A percentile compares a stretch with the other conserved stretches of the same genome.
Evolutionary conservation across 805 yeast species (phyloP).

Genomic region (Ogataea degrootiae): DNA sequence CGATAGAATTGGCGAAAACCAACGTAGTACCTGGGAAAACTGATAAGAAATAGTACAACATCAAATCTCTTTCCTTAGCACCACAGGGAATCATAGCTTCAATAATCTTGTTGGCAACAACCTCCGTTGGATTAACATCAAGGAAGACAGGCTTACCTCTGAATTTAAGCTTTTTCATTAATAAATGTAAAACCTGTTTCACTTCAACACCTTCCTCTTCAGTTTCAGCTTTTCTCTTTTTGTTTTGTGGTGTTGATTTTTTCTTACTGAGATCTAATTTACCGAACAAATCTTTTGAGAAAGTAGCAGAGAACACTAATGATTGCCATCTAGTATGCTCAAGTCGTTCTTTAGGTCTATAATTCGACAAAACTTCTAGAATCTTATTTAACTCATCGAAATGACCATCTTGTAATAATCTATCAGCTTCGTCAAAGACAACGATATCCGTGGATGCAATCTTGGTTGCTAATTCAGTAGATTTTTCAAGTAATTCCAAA

Average conservation of each 20-base stretch:
- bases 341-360: constrained; percentile 37
- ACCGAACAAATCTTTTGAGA: constrained; percentile 74
- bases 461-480: constrained; percentile 38
- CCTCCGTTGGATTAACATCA: constrained; percentile 83
- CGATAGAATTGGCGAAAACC: constrained; percentile 93
- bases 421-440: constrained; percentile 94
- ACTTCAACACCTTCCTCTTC: constrained; percentile 34
- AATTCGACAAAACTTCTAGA: constrained; percentile 55
- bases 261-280: constrained; percentile 51
- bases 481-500: constrained; percentile 71
- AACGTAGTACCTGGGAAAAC: constrained; percentile 86
- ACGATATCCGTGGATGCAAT: constrained; percentile 43
- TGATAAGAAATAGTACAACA: constrained; percentile 78
- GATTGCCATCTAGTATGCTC: constrained; percentile 62
- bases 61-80: constrained; percentile 83
- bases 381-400: constrained; percentile 88
- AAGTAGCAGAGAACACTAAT: constrained; percentile 92
- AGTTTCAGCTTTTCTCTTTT: constrained; percentile 21
- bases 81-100: constrained; percentile 93
- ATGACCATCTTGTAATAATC: constrained; percentile 92
- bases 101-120: constrained; percentile 66
- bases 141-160: constrained; percentile 61
- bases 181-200: constrained; percentile 54
- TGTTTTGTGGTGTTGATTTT: constrained; percentile 24
- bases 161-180: constrained; percentile 69